These are phyloP conservation scores for Entamoeba histolytica DNA, from an alignment of 208 protist genomes.

Conservation along the genomic window DNA sequence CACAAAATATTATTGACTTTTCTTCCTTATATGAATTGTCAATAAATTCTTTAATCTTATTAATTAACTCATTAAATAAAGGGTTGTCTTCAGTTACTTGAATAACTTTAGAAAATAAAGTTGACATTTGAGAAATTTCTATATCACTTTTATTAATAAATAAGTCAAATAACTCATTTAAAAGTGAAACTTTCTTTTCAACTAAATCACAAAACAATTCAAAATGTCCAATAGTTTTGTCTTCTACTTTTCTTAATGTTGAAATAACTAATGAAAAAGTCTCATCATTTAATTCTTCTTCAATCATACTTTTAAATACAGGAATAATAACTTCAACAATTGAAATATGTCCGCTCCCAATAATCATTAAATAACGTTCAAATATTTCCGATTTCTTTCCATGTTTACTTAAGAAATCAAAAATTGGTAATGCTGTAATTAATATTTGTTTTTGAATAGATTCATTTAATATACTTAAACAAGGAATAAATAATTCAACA, in stretches of 20 bases:
- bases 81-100: not conserved
- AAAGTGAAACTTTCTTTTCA: not conserved
- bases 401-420: not conserved
- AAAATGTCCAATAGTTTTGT: not conserved
- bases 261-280: not conserved
- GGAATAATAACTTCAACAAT: not conserved
- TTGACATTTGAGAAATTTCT: not conserved
- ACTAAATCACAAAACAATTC: not conserved
- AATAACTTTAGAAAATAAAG: not conserved
- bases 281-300: not conserved
- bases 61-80: not conserved
- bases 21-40: not conserved
- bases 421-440: not conserved
- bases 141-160: not conserved
- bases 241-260: not conserved
- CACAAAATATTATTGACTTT: not conserved
- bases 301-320: not conserved
- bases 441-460: not conserved
- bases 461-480: not conserved
- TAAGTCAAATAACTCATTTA: not conserved
- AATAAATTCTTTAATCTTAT: not conserved
- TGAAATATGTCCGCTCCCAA: not conserved
- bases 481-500: not conserved
- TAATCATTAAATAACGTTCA: not conserved
- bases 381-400: not conserved